Evolutionary conservation across 192 early-diverging fungal genomes (phyloP).

Genomic region (Dimargaris xerosporica): DNA sequence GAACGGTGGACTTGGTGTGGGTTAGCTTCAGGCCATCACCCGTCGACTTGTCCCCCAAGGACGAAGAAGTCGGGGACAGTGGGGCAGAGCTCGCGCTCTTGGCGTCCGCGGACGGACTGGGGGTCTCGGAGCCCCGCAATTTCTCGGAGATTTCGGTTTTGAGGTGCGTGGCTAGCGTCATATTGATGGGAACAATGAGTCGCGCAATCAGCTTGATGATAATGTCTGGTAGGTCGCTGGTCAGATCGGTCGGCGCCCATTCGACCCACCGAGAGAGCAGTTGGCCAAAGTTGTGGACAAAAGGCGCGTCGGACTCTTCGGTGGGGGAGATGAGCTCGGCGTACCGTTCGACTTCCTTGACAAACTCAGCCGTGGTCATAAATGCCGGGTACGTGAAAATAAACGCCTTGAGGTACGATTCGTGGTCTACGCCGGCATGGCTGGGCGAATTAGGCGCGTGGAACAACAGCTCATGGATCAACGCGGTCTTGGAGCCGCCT

Average conservation of each 20-base stretch:
- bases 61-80: too few species aligned
- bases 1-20: background rate
- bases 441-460: constrained; percentile 17
- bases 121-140: background rate
- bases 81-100: background rate
- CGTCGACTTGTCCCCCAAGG: too few species aligned
- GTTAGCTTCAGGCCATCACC: background rate
- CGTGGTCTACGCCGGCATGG: background rate
- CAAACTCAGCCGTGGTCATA: constrained; percentile 25
- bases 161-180: constrained; percentile 5
- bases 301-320: background rate
- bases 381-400: constrained; percentile 22
- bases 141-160: background rate
- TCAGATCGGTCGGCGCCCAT: background rate
- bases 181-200: constrained; percentile 4
- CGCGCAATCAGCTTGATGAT: constrained; percentile 7
- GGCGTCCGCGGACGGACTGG: background rate
- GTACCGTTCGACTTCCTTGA: constrained; percentile 30
- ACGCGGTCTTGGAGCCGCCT: constrained; percentile 31
- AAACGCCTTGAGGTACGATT: constrained; percentile 20
- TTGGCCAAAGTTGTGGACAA: constrained; percentile 10
- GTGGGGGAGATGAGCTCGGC: constrained; percentile 23
- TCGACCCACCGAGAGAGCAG: constrained; percentile 4
- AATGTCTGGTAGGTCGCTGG: constrained; percentile 4
- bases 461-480: constrained; percentile 50